Evolutionary conservation across 2,329 filamentous ascomycete species (phyloP).

Genomic region (Beauveria medogensis): DNA sequence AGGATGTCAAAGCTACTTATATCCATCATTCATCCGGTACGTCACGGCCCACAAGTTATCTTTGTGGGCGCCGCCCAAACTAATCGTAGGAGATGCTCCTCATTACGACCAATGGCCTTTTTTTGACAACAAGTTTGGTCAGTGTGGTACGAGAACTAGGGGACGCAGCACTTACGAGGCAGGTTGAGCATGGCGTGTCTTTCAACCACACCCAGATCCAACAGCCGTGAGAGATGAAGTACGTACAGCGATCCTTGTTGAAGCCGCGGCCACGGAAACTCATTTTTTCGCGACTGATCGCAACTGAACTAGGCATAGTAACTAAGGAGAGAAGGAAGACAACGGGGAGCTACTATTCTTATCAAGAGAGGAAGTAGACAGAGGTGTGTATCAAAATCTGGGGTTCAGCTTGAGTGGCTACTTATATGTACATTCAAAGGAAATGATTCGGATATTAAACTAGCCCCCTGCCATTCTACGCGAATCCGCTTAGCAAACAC

Average conservation of each 20-base stretch:
- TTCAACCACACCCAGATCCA: not conserved
- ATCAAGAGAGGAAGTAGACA: no score
- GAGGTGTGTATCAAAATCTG: no score
- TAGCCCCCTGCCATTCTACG: no score
- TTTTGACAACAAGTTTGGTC: not conserved
- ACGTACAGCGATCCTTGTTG: not conserved
- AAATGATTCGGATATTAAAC: no score
- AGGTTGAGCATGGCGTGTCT: not conserved
- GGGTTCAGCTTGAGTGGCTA: not conserved
- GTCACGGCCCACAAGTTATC: not conserved
- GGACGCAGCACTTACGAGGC: not conserved
- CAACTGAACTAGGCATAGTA: not conserved
- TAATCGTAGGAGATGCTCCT: not conserved
- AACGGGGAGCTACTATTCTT: no score
- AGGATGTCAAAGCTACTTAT: not conserved
- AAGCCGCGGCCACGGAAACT: not conserved
- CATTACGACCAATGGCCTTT: not conserved
- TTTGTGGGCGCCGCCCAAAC: not conserved
- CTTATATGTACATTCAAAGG: not conserved
- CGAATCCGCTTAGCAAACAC: no score
- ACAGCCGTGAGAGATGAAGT: not conserved
- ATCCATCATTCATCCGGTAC: not conserved
- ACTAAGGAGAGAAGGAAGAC: no score
- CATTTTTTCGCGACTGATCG: not conserved
- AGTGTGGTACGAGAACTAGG: not conserved